A percentile compares a stretch with the other conserved stretches of the same genome.
phyloP scores from a whole-genome alignment of 306 rosid species.

The Prunus dulcis region DNA sequence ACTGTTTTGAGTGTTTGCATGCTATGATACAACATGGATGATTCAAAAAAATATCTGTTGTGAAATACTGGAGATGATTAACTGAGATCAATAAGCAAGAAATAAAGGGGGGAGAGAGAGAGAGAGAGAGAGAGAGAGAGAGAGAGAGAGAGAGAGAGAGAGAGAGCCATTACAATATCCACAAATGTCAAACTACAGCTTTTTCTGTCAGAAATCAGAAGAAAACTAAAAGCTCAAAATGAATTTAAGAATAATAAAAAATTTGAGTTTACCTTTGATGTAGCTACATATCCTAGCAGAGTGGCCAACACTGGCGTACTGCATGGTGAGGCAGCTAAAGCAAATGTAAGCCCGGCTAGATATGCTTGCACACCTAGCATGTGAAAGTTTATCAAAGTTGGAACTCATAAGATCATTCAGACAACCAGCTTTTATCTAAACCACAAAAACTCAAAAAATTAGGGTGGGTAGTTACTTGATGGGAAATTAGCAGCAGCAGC shows the following conservation, averaged over 20 bases:
- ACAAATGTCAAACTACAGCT: not conserved
- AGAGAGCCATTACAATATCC: not conserved
- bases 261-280: conserved; percentile 73
- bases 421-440: not conserved
- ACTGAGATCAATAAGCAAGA: not conserved
- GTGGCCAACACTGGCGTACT: conserved; percentile 92
- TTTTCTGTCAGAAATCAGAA: not conserved
- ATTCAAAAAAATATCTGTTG: not conserved
- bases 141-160: too few relatives aligned
- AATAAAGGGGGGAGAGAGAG: not conserved
- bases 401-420: conserved; percentile 16
- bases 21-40: not conserved
- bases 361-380: conserved; percentile 85
- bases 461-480: conserved; percentile 53
- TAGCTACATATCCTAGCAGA: conserved; percentile 83
- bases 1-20: not conserved
- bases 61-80: not conserved
- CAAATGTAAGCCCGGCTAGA: conserved; percentile 95
- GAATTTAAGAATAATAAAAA: not conserved
- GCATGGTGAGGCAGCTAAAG: conserved; percentile 96
- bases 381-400: conserved; percentile 20
- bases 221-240: not conserved
- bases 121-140: too few relatives aligned
- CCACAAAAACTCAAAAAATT: not conserved
- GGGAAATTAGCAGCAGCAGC: conserved; percentile 87